Percentiles rank a stretch among this genome's conserved stretches.
phyloP scores from a whole-genome alignment of 331 rosid genomes.

The Cydonia oblonga region DNA sequence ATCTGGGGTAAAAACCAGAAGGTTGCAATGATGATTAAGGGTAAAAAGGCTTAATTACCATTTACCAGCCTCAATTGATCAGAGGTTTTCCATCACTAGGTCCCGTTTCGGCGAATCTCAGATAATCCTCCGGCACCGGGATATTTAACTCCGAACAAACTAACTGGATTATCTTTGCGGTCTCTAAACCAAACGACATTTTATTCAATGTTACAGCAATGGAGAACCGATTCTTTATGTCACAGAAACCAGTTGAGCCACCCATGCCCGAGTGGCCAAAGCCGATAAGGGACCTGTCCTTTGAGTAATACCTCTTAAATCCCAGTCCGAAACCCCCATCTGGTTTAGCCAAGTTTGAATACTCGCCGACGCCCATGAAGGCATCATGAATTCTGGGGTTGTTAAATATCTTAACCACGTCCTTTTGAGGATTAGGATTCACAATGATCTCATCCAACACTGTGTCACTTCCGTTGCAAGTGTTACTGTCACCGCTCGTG shows the following conservation, averaged over 20 bases:
- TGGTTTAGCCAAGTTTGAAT: slow-evolving; percentile 38
- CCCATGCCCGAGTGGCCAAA: slow-evolving; percentile 99
- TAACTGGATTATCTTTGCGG: slow-evolving; percentile 48
- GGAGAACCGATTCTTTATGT: slow-evolving; percentile 50
- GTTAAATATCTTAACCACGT: slow-evolving; percentile 27
- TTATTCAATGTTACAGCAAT: slow-evolving; percentile 85
- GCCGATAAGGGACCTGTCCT: slow-evolving; percentile 49
- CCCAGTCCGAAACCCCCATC: slow-evolving; percentile 66
- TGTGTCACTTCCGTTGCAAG: slow-evolving; percentile 15
- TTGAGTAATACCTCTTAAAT: slow-evolving; percentile 46
- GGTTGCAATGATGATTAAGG: background rate
- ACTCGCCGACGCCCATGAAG: slow-evolving; percentile 62
- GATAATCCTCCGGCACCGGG: slow-evolving; percentile 64
- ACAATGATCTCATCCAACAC: background rate
- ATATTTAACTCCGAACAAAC: slow-evolving; percentile 84
- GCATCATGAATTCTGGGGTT: slow-evolving; percentile 70
- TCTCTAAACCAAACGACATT: slow-evolving; percentile 63
- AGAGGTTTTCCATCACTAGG: slow-evolving; percentile 32
- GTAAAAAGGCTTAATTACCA: background rate
- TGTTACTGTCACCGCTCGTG: slow-evolving; percentile 7
- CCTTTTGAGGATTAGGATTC: slow-evolving; percentile 8
- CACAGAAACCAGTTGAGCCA: slow-evolving; percentile 85
- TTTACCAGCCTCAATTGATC: slow-evolving; percentile 41
- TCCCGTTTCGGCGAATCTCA: slow-evolving; percentile 18
- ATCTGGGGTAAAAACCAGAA: background rate